Evolutionary conservation across 225 moss, liverwort and hornwort genomes (phyloP).

Genomic region (Lunularia cruciata): DNA sequence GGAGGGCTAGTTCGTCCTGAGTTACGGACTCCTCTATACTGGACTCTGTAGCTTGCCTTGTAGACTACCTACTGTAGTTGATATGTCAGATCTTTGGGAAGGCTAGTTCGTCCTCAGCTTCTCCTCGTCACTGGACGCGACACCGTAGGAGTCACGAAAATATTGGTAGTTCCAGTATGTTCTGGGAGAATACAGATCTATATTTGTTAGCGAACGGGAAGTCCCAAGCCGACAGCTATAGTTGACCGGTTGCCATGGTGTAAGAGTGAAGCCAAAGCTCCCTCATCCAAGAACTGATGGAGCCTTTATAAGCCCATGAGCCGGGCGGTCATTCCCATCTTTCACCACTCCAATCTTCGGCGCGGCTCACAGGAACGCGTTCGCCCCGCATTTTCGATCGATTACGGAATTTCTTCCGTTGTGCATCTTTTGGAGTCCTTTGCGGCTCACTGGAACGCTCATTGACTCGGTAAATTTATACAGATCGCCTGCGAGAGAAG

Average conservation of each 20-base stretch:
- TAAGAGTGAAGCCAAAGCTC: slow-evolving; percentile 16
- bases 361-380: slow-evolving; percentile 32
- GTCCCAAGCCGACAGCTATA: background rate
- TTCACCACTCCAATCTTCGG: background rate
- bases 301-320: background rate
- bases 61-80: too few relatives aligned
- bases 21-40: too few relatives aligned
- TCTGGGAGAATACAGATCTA: too few relatives aligned
- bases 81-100: too few relatives aligned
- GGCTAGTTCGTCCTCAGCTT: too few relatives aligned
- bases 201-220: too few relatives aligned
- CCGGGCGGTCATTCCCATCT: background rate
- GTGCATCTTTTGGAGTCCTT: background rate
- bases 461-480: background rate
- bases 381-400: background rate
- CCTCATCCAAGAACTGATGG: too few relatives aligned
- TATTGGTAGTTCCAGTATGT: too few relatives aligned
- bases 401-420: background rate
- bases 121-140: too few relatives aligned
- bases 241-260: background rate
- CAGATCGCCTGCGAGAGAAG: background rate
- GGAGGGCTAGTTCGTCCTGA: too few relatives aligned
- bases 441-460: slow-evolving; percentile 16
- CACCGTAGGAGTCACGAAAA: too few relatives aligned
- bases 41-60: too few relatives aligned